Percentiles rank a stretch among this genome's conserved stretches.
These are phyloP conservation scores for Xylaria sp. DNA, from an alignment of 2,329 filamentous ascomycete species.

Conservation along the genomic window DNA sequence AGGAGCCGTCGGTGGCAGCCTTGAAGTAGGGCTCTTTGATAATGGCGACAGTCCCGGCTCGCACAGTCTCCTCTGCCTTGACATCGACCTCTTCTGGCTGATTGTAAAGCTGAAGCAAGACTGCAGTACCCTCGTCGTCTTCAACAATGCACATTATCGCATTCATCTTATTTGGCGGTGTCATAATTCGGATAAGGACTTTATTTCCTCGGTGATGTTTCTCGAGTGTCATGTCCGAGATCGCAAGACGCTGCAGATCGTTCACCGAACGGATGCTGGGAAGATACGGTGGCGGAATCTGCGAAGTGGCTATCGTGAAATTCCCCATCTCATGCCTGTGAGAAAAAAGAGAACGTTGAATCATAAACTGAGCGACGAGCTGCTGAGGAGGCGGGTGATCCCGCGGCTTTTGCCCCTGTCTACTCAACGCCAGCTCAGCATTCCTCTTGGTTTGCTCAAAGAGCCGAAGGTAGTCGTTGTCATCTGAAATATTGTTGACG, in stretches of 20 bases:
- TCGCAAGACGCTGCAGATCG: constrained; percentile 29
- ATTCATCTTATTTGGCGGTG: constrained; percentile 21
- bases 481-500: constrained; percentile 10
- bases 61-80: constrained; percentile 39
- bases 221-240: constrained; percentile 37
- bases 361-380: constrained; percentile 8
- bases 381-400: constrained; percentile 7
- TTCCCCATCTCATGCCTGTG: not conserved
- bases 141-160: constrained; percentile 32
- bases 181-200: constrained; percentile 22
- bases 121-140: constrained; percentile 42
- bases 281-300: constrained; percentile 27
- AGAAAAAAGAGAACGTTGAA: not conserved
- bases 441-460: constrained; percentile 2
- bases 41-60: constrained; percentile 41
- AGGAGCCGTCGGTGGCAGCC: constrained; percentile 40
- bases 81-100: constrained; percentile 43
- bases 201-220: constrained; percentile 33
- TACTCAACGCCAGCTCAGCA: constrained; percentile 3
- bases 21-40: constrained; percentile 60
- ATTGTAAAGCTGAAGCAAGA: constrained; percentile 45
- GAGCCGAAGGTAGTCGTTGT: not conserved
- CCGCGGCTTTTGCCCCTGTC: constrained; percentile 21
- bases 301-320: constrained; percentile 4
- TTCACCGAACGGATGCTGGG: constrained; percentile 26